Evolutionary conservation across 164 flowering plant genomes (phyloP).

Genomic region (Aristolochia fimbriata): DNA sequence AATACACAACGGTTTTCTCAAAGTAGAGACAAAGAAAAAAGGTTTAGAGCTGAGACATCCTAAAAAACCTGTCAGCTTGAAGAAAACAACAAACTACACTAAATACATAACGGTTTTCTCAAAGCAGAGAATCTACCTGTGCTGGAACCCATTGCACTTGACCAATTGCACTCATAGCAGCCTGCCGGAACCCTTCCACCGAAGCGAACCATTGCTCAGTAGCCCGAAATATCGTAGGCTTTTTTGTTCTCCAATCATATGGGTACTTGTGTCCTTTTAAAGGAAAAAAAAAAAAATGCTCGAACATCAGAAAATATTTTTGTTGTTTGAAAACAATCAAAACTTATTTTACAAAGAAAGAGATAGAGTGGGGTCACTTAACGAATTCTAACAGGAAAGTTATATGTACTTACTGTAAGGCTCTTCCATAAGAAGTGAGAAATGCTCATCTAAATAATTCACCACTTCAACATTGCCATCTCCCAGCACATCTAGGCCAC

Average conservation of each 20-base stretch:
- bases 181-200: constrained; percentile 84
- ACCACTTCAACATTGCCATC: constrained; percentile 81
- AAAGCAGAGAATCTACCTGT: constrained; percentile 39
- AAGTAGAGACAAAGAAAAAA: neutral
- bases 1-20: too few relatives aligned
- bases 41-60: too few relatives aligned
- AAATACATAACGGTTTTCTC: too few relatives aligned
- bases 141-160: constrained; percentile 78
- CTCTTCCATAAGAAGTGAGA: constrained; percentile 69
- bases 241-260: constrained; percentile 97
- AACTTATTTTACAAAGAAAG: neutral
- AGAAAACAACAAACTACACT: too few relatives aligned
- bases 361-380: neutral
- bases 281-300: constrained; percentile 1
- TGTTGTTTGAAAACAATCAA: too few relatives aligned
- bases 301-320: neutral
- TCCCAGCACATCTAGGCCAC: constrained; percentile 90
- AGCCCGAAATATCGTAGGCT: constrained; percentile 98
- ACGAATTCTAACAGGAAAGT: neutral
- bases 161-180: constrained; percentile 73
- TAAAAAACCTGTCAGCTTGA: too few relatives aligned
- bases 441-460: constrained; percentile 57
- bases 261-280: constrained; percentile 88
- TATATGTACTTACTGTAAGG: constrained; percentile 58
- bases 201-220: constrained; percentile 99